phyloP scores from a whole-genome alignment of 2,329 filamentous ascomycete genomes.

The Coccinonectria pachysandricola region DNA sequence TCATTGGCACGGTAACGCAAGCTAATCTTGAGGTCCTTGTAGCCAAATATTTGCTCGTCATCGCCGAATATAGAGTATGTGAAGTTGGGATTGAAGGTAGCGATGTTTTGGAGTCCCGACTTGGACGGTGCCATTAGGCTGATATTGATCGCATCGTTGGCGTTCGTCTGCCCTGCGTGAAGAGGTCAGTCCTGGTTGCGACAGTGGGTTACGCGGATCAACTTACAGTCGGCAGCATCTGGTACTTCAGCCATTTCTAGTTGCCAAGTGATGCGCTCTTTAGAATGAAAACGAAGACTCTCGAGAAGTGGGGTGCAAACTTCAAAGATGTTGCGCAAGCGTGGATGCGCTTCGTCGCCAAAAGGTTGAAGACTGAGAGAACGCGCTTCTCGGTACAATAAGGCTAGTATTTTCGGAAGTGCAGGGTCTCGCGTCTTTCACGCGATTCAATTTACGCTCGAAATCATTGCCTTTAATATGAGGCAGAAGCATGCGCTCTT shows the following conservation, averaged over 20 bases:
- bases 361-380: slow-evolving; percentile 3
- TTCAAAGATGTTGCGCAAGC: slow-evolving; percentile 1
- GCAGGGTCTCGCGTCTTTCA: slow-evolving; percentile 7
- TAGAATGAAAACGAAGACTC: not conserved
- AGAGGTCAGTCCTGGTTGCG: slow-evolving; percentile 10
- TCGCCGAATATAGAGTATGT: slow-evolving; percentile 91
- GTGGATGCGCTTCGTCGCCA: slow-evolving; percentile 3
- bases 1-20: slow-evolving; percentile 60
- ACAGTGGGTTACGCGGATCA: slow-evolving; percentile 1
- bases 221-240: slow-evolving; percentile 26
- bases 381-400: slow-evolving; percentile 7
- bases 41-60: slow-evolving; percentile 85
- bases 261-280: slow-evolving; percentile 1
- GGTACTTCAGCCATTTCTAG: slow-evolving; percentile 21
- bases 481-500: slow-evolving; percentile 5
- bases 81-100: slow-evolving; percentile 72
- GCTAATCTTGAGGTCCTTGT: slow-evolving; percentile 68
- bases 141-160: slow-evolving; percentile 53
- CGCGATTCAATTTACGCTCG: slow-evolving; percentile 20
- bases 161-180: slow-evolving; percentile 44
- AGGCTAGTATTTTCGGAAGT: too few relatives aligned
- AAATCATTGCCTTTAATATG: slow-evolving; percentile 10
- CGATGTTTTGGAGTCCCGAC: slow-evolving; percentile 43
- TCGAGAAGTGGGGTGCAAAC: slow-evolving; percentile 2
- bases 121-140: slow-evolving; percentile 44